Conservation (phyloP, 805 yeast genomes). For the Ogataea glucozyma region DNA sequence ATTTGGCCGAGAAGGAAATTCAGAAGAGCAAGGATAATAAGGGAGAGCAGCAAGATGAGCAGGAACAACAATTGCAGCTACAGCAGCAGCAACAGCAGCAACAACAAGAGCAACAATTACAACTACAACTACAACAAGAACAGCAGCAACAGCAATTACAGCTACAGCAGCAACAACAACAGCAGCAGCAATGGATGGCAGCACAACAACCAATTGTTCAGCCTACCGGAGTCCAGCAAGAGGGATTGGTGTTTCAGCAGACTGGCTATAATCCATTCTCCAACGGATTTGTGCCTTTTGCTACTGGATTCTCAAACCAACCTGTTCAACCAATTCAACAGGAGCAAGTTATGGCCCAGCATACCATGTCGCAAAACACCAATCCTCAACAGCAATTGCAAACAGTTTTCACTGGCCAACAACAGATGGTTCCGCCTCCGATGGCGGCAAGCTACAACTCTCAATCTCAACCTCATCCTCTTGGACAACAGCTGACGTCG, state of each 20-base stretch:
- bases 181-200: slow-evolving; percentile 7
- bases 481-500: slow-evolving; percentile 15
- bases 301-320: slow-evolving; percentile 10
- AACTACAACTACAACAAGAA: slow-evolving; percentile 16
- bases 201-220: slow-evolving; percentile 9
- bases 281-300: slow-evolving; percentile 12
- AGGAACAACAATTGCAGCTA: slow-evolving; percentile 18
- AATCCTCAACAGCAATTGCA: slow-evolving; percentile 9
- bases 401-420: slow-evolving; percentile 8
- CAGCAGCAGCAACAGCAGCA: slow-evolving; percentile 9
- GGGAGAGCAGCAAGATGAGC: not conserved
- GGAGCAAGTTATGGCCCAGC: no score
- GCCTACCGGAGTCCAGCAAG: slow-evolving; percentile 11
- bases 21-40: slow-evolving; percentile 25
- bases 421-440: slow-evolving; percentile 21
- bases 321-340: slow-evolving; percentile 13
- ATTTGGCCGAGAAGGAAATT: slow-evolving; percentile 62
- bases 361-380: not conserved
- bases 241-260: slow-evolving; percentile 27
- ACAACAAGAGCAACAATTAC: slow-evolving; percentile 11
- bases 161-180: slow-evolving; percentile 13
- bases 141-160: slow-evolving; percentile 16
- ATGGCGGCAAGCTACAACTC: slow-evolving; percentile 19
- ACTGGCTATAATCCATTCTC: slow-evolving; percentile 33
- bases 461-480: slow-evolving; percentile 15